Percentiles rank a stretch among this genome's conserved stretches.
These are phyloP conservation scores for Fraxinus pennsylvanica DNA, from an alignment of 257 asterid genomes.

Conservation along the genomic window DNA sequence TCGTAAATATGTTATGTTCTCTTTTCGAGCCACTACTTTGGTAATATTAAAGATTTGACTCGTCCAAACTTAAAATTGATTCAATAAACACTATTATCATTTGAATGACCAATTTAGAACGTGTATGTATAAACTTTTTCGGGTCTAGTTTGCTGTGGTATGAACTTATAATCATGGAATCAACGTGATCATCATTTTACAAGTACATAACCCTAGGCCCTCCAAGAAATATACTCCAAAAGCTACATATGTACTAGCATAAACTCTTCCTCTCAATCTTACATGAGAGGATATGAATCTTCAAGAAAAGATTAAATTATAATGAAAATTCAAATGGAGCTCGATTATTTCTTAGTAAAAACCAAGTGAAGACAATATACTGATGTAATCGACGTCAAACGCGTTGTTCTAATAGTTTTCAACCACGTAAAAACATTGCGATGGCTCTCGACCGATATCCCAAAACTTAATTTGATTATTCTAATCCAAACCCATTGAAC, in stretches of 20 bases:
- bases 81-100: background rate
- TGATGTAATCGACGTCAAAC: background rate
- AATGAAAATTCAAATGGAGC: background rate
- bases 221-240: background rate
- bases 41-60: background rate
- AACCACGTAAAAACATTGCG: background rate
- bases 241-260: background rate
- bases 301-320: background rate
- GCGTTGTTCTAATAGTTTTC: background rate
- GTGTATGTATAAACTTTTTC: too few relatives aligned
- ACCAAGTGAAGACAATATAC: background rate
- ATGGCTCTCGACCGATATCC: background rate
- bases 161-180: background rate
- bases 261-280: background rate
- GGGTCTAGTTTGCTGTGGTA: too few relatives aligned
- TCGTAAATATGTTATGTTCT: background rate
- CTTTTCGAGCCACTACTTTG: background rate
- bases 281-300: background rate
- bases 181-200: background rate
- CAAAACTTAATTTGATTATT: constrained; percentile 8
- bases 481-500: constrained; percentile 52
- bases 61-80: background rate
- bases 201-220: background rate
- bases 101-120: too few relatives aligned
- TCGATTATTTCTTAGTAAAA: background rate